phyloP scores from a whole-genome alignment of 208 protist species.

The Trypanosoma avium region DNA sequence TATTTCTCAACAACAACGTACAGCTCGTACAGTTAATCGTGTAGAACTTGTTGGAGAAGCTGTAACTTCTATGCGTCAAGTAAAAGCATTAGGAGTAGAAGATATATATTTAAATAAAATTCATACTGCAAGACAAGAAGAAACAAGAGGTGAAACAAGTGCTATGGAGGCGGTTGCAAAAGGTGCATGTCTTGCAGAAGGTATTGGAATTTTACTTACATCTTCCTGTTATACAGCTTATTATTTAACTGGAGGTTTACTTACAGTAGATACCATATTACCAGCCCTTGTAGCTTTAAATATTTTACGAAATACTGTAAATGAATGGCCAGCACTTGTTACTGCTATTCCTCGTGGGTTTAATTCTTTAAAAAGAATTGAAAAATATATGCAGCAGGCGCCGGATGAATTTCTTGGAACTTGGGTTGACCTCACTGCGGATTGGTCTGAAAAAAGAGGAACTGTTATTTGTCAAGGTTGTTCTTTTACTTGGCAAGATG shows the following conservation, averaged over 20 bases:
- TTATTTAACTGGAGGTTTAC: conserved; percentile 6
- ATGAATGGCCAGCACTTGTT: conserved; percentile 62
- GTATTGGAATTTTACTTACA: conserved; percentile 58
- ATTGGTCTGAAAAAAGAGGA: conserved; percentile 27
- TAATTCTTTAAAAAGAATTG: conserved; percentile 59
- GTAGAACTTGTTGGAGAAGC: conserved; percentile 58
- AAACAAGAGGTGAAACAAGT: conserved; percentile 46
- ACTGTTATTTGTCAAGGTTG: conserved; percentile 59
- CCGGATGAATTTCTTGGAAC: conserved; percentile 67
- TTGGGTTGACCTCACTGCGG: conserved; percentile 46
- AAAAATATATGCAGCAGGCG: conserved; percentile 57
- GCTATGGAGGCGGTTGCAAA: conserved; percentile 40
- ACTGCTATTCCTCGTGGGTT: conserved; percentile 56
- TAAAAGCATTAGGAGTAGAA: conserved; percentile 74
- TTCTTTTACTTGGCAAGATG: conserved; percentile 75
- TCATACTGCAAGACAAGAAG: conserved; percentile 33
- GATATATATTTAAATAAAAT: conserved; percentile 39
- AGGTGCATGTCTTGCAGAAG: conserved; percentile 31
- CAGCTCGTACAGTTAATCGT: conserved; percentile 48
- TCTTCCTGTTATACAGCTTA: conserved; percentile 51
- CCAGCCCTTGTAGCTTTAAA: conserved; percentile 73
- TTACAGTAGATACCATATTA: conserved; percentile 31
- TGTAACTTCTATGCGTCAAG: conserved; percentile 65
- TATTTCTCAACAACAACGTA: conserved; percentile 39
- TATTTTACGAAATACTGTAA: conserved; percentile 70